Percentiles rank a stretch among this genome's conserved stretches.
phyloP scores from a whole-genome alignment of 2,329 filamentous ascomycete species.

The Rachicladosporium sp. region DNA sequence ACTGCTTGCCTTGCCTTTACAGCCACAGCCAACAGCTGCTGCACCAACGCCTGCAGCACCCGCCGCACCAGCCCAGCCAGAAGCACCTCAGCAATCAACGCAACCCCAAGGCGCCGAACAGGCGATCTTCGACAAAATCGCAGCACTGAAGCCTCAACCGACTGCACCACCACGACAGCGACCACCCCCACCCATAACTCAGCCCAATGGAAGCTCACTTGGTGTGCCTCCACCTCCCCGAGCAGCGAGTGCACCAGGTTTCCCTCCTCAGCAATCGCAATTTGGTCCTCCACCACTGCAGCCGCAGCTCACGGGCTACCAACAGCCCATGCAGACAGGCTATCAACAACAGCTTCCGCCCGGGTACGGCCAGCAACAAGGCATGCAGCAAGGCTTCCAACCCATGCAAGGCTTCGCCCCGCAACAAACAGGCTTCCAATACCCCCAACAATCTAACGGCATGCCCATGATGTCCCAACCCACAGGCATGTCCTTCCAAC shows the following conservation, averaged over 20 bases:
- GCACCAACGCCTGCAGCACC: slow-evolving; percentile 26
- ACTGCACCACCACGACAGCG: slow-evolving; percentile 46
- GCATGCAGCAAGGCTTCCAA: slow-evolving; percentile 26
- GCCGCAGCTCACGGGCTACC: slow-evolving; percentile 69
- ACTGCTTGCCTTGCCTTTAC: slow-evolving; percentile 53
- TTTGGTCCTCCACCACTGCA: slow-evolving; percentile 62
- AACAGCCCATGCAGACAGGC: slow-evolving; percentile 8
- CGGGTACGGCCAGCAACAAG: slow-evolving; percentile 57
- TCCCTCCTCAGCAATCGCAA: slow-evolving; percentile 47
- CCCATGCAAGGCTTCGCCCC: slow-evolving; percentile 10
- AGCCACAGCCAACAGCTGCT: slow-evolving; percentile 40
- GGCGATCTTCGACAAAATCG: slow-evolving; percentile 39
- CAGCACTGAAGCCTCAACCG: slow-evolving; percentile 26
- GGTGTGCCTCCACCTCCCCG: slow-evolving; percentile 68
- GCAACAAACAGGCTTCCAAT: slow-evolving; percentile 23
- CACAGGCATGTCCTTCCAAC: slow-evolving; percentile 22
- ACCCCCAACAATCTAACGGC: slow-evolving; percentile 21
- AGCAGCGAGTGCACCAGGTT: slow-evolving; percentile 76
- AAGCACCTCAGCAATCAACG: slow-evolving; percentile 29
- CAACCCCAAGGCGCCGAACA: slow-evolving; percentile 29
- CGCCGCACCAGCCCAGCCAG: slow-evolving; percentile 19
- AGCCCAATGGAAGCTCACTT: slow-evolving; percentile 48
- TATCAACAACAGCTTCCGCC: slow-evolving; percentile 43
- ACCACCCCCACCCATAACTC: slow-evolving; percentile 54
- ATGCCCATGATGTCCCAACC: slow-evolving; percentile 27